Evolutionary conservation across 2,329 filamentous ascomycete genomes (phyloP).

Genomic region (Lachnellula hyalina): DNA sequence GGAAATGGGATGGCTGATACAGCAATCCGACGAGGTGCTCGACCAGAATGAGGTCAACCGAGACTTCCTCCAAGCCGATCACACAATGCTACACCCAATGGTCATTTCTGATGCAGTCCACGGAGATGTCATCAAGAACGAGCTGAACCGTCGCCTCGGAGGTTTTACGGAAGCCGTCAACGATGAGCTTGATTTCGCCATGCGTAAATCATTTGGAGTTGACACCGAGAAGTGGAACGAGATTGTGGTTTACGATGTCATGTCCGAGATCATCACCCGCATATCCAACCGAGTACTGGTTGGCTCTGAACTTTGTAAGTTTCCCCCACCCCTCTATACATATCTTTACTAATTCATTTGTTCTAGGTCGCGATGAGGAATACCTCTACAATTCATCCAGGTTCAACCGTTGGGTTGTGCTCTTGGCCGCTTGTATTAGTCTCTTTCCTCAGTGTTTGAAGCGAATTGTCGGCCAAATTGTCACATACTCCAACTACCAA

Average conservation of each 20-base stretch:
- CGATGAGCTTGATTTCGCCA: slow-evolving; percentile 22
- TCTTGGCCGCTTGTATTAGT: slow-evolving; percentile 31
- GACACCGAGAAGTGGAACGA: slow-evolving; percentile 25
- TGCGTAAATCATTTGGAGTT: slow-evolving; percentile 23
- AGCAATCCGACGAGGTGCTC: slow-evolving; percentile 36
- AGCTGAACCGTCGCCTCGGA: slow-evolving; percentile 31
- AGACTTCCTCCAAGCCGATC: slow-evolving; percentile 35
- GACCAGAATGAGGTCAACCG: slow-evolving; percentile 33
- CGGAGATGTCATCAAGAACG: slow-evolving; percentile 30
- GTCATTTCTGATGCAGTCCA: slow-evolving; percentile 32
- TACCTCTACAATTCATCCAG: slow-evolving; percentile 31
- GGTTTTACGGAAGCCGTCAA: slow-evolving; percentile 23
- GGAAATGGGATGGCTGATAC: slow-evolving; percentile 36
- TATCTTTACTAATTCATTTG: background rate
- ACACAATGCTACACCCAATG: slow-evolving; percentile 28
- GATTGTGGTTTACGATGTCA: slow-evolving; percentile 21
- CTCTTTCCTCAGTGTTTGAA: slow-evolving; percentile 30
- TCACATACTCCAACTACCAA: slow-evolving; percentile 17
- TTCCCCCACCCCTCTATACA: too few relatives aligned
- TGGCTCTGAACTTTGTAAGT: slow-evolving; percentile 28
- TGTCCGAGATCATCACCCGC: slow-evolving; percentile 25
- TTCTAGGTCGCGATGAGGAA: slow-evolving; percentile 28
- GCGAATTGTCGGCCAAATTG: slow-evolving; percentile 20
- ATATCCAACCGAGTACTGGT: slow-evolving; percentile 30
- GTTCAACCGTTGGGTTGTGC: slow-evolving; percentile 31